These are phyloP conservation scores for Pseudogymnoascus sp. DNA, from an alignment of 2,329 filamentous ascomycete genomes.

Conservation along the genomic window DNA sequence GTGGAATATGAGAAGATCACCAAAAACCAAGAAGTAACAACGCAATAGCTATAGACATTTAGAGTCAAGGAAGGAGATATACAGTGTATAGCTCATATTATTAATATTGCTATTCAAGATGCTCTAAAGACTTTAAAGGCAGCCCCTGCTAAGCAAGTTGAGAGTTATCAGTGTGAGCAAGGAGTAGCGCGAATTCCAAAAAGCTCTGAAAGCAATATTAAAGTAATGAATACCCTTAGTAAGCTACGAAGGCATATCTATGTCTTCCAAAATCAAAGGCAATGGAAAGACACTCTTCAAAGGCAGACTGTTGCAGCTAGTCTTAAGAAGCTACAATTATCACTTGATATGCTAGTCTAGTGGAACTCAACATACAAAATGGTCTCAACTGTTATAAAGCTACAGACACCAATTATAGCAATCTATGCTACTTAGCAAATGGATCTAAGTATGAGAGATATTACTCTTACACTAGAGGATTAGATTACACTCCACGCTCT, in stretches of 20 bases:
- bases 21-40: not conserved
- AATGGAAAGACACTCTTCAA: not conserved
- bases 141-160: not conserved
- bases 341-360: not conserved
- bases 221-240: not conserved
- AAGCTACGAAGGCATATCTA: not conserved
- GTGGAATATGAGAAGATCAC: not conserved
- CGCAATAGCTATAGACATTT: not conserved
- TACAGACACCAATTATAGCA: not conserved
- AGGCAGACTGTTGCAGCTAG: not conserved
- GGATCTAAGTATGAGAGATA: not conserved
- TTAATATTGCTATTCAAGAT: not conserved
- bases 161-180: not conserved
- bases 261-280: not conserved
- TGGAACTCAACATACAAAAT: not conserved
- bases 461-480: not conserved
- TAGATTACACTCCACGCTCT: not conserved
- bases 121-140: not conserved
- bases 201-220: not conserved
- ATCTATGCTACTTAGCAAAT: not conserved
- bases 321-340: not conserved
- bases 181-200: not conserved
- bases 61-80: not conserved
- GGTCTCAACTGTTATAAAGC: not conserved
- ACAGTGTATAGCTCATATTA: not conserved